Base-by-base conservation (phyloP, 441 rosid genomes). In the Geranium incanum region DNA sequence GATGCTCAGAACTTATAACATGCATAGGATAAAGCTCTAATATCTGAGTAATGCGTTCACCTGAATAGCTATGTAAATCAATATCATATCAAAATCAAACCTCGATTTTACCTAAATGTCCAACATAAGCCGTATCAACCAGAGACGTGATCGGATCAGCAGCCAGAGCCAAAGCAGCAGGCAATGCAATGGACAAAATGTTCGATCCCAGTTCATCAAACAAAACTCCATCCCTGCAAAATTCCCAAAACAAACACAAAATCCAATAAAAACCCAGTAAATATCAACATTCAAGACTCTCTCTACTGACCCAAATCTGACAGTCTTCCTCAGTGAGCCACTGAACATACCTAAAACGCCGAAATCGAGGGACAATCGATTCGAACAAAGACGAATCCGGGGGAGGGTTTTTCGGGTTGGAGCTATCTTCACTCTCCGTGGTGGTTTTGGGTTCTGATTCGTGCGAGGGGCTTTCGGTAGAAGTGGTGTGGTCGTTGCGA, bases 131-230 rank as follows among this genome's bases (percentile, higher is more conserved):
- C 0, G 97, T 88, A 78, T 94, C 97, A 21, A 91, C 91, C 52
- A 94, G 87, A 0, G 93, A 90, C 15, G 95, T 39, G 13, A 89
- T 81, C n/a, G 98, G 98, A 70, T 94, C 98, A 76, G 97, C 97
- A 6, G 97, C 92, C 72, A 94, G 81, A 79, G 97, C 96, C 81
- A 94, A 77, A 2, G 95, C 95, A 21, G 98, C 98, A 1, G 98
- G 98, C 75, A 90, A 78, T 2, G 98, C 98, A 55, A 94, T 90
- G 9, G 95, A 91, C 79, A 87, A 70, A 67, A 94, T 86, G 74
- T 87, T 96, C 78, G 71, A 69, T 8, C 93, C 88, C 50, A 93
- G 75, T 28, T 83, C 89, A 71, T 87, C 87, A 68, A 86, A 36
- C 85, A 77, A 79, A 70, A 87, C 70, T 16, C 83, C 81, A 68